Percentiles rank a stretch among this genome's conserved stretches.
These are phyloP conservation scores for Lachnellula hyalina DNA, from an alignment of 2,329 filamentous ascomycete species.

Conservation along the genomic window DNA sequence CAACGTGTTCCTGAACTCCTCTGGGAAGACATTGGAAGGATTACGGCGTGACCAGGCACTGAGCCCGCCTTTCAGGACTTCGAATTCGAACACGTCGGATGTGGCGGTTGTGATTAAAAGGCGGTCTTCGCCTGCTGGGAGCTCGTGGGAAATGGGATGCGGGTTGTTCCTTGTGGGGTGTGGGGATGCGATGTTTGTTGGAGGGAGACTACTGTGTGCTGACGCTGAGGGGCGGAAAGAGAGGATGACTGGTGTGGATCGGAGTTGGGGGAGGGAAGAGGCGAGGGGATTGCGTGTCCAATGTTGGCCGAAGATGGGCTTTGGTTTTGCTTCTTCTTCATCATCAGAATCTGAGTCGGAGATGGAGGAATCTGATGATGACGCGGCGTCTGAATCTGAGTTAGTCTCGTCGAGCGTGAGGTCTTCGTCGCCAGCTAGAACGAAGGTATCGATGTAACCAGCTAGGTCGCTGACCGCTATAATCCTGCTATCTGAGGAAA, in stretches of 20 bases:
- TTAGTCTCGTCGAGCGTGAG: conserved; percentile 34
- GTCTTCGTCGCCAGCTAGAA: conserved; percentile 57
- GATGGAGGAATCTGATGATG: conserved; percentile 23
- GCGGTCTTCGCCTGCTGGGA: conserved; percentile 47
- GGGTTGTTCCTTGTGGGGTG: conserved; percentile 25
- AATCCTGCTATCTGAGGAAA: conserved; percentile 75
- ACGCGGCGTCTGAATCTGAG: conserved; percentile 34
- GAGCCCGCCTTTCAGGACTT: conserved; percentile 69
- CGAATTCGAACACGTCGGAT: conserved; percentile 70
- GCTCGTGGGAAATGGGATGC: conserved; percentile 39
- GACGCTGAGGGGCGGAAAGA: conserved; percentile 55
- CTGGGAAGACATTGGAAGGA: conserved; percentile 67
- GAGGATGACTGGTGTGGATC: conserved; percentile 58
- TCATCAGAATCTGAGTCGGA: conserved; percentile 35
- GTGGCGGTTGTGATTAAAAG: conserved; percentile 58
- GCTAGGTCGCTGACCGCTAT: conserved; percentile 75
- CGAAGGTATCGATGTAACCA: conserved; percentile 84
- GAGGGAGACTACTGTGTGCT: conserved; percentile 18
- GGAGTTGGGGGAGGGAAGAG: conserved; percentile 63
- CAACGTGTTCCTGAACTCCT: conserved; percentile 65
- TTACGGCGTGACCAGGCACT: conserved; percentile 85
- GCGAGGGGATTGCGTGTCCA: conserved; percentile 74
- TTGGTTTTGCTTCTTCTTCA: conserved; percentile 45
- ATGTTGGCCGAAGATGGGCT: conserved; percentile 52
- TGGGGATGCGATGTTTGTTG: conserved; percentile 41